These are phyloP conservation scores for Colletotrichum tofieldiae DNA, from an alignment of 2,329 filamentous ascomycete genomes.

Conservation along the genomic window DNA sequence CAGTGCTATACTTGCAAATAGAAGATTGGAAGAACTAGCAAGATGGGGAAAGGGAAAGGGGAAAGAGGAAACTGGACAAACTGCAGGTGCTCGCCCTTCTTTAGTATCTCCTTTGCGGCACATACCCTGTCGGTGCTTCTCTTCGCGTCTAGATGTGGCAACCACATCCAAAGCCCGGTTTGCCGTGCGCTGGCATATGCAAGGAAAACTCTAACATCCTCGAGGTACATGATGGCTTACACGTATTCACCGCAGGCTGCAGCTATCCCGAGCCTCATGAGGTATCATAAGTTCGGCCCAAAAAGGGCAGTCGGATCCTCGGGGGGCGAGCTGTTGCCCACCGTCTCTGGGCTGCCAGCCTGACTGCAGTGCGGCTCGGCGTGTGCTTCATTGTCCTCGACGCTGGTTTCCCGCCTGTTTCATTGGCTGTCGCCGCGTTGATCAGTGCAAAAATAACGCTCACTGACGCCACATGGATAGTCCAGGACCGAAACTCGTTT, in stretches of 20 bases:
- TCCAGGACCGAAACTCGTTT: slow-evolving; percentile 26
- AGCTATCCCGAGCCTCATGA: slow-evolving; percentile 15
- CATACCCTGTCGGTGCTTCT: slow-evolving; percentile 20
- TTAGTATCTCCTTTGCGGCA: slow-evolving; percentile 36
- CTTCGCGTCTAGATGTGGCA: slow-evolving; percentile 18
- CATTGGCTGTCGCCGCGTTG: slow-evolving; percentile 25
- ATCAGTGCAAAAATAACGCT: slow-evolving; percentile 25
- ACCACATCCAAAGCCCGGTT: slow-evolving; percentile 19
- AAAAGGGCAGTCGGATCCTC: slow-evolving; percentile 5
- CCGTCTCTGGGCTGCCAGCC: not conserved
- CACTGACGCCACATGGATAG: slow-evolving; percentile 18
- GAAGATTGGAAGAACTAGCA: slow-evolving; percentile 12
- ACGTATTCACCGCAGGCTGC: slow-evolving; percentile 21
- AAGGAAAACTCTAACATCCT: slow-evolving; percentile 8
- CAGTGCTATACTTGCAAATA: slow-evolving; percentile 21
- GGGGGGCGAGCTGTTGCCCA: not conserved
- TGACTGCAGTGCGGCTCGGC: slow-evolving; percentile 19
- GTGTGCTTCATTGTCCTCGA: slow-evolving; percentile 32
- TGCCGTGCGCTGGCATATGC: slow-evolving; percentile 40
- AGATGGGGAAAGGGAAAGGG: not conserved
- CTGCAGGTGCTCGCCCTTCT: slow-evolving; percentile 36
- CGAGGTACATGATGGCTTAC: slow-evolving; percentile 39
- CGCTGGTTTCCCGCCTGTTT: slow-evolving; percentile 26
- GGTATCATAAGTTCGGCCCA: slow-evolving; percentile 31
- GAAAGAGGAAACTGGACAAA: not conserved